Evolutionary conservation across 352 stramenopile genomes (phyloP), one percentile per base, ranked within the genome.

Genomic region (Phytophthora crassamura): DNA sequence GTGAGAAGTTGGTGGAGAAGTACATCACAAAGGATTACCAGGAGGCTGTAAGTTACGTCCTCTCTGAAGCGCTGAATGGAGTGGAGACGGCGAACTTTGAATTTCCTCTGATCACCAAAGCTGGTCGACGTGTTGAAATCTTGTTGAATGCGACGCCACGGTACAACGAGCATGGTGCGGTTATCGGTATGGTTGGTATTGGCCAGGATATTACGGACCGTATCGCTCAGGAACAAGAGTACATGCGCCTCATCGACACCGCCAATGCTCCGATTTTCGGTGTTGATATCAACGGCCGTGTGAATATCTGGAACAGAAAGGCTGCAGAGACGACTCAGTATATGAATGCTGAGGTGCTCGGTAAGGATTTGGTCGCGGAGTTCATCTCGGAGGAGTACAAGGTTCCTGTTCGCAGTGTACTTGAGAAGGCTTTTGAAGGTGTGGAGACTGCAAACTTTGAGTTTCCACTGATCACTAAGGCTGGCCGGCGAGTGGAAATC

Each of bases 291-390:
- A 54, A 53, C 22, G 54, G 54, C 7, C 33, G 33, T 16, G 54
- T 89, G 7, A 88, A 88, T 39, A 86, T 88, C 18, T 85, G 82
- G 80, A 91, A 93, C 65, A 58, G 79, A 22, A 89, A 89, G 53
- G 84, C 71, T 25, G 71, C 67, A 0, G 72, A 93, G 18, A 82
- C 90, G 38, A 93, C 75, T 5, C 79, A 88, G 28, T 90, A 86
- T 46, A 63, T 64, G 9, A 60, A 64, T 9, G 51, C 67, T 8
- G 80, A 93, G 12, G 79, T 85, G 15, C 67, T 82, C 32, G 74
- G 74, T 10, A 58, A 79, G 45, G 66, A 81, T 8, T 32, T 88
- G 14, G 74, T 86, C 5, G 63, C 67, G 6, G 55, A 64, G 11
- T 83, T 81, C 34, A 83, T 85, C 20, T 57, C 56, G 4, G 28